phyloP scores from a whole-genome alignment of 192 early-diverging fungal species.

The Gorgonomyces haynaldii region DNA sequence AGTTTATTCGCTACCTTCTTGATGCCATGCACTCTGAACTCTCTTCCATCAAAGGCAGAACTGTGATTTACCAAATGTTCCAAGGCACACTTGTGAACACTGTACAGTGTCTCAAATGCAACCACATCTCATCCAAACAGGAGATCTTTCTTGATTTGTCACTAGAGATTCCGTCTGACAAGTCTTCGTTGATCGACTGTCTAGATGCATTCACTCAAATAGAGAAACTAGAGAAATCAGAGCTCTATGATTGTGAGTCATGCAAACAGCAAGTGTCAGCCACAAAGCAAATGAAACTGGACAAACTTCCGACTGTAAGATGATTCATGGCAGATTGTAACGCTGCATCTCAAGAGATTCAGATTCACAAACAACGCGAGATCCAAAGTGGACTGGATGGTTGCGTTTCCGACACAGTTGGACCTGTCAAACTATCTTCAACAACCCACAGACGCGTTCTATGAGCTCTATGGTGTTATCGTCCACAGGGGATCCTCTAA shows the following conservation, averaged over 20 bases:
- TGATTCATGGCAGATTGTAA: constrained; percentile 6
- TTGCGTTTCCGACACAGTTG: constrained; percentile 11
- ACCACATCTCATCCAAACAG: constrained; percentile 4
- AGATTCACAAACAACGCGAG: not conserved
- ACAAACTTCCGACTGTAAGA: constrained; percentile 9
- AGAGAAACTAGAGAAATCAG: constrained; percentile 11
- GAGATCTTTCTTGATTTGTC: constrained; percentile 18
- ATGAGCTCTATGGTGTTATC: constrained; percentile 11
- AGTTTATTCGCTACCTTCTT: constrained; percentile 13
- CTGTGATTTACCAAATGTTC: constrained; percentile 10
- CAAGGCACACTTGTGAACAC: constrained; percentile 6
- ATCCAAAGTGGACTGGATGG: constrained; percentile 8
- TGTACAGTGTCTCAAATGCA: constrained; percentile 5
- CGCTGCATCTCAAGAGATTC: constrained; percentile 17
- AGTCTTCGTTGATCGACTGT: constrained; percentile 6
- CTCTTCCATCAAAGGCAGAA: not conserved
- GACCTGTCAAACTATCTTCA: constrained; percentile 2
- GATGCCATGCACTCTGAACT: constrained; percentile 13
- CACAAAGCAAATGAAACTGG: constrained; percentile 7
- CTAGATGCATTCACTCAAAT: constrained; percentile 8
- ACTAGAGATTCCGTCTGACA: constrained; percentile 9
- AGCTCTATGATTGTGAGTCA: constrained; percentile 9
- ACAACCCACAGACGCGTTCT: not conserved
- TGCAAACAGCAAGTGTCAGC: constrained; percentile 1
- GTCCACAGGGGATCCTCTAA: constrained; percentile 12